Evolutionary conservation across 2,329 filamentous ascomycete species (phyloP), one percentile per base, ranked within the genome.

Genomic region (Daldinia sp.): DNA sequence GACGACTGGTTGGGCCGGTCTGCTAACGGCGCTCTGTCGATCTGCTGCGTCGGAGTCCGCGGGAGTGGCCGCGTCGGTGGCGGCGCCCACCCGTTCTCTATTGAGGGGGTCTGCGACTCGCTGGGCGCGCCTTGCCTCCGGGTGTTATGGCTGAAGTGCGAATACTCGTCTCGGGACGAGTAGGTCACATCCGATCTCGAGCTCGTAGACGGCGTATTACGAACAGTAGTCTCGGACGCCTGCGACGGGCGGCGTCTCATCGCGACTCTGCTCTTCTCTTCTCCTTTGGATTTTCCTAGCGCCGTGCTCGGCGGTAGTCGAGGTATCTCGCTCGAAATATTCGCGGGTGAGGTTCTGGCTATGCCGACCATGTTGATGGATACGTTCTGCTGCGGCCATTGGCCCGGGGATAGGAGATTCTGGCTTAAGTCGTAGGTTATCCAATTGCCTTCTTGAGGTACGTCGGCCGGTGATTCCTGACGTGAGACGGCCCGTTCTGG

Each of bases 301-400:
- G 67, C 68, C n/a, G 61, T 33, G 23, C 60, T 50, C 5, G 69
- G 67, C 37, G 71, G 68, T 15, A 70, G 30, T 50, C 63, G 69
- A 39, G 72, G 70, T 41, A 72, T 62, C 53, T 73, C 70, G 60
- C 62, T 75, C 6, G 62, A 64, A 6, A 48, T 68, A 23, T 71
- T 66, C 10, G 46, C 37, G 1, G 66, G 60, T 15, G 64, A 67
- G 15, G 63, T 70, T 23, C 48, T 66, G 20, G 62, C 69, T 46
- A 66, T 67, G 37, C 65, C 70, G 7, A 70, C 65, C 59, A 63
- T 67, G 28, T 65, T 71, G 23, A 54, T 35, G 6, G 69, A 62
- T 2, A 50, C 63, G 18, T 63, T 65, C 13, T 73, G 72, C 35
- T 67, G 60, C 3, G 71, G 71, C 76, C 76, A 77, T 33, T 68